These are phyloP conservation scores for Thymus quinquecostatus DNA, from an alignment of 257 asterid genomes.

Conservation along the genomic window DNA sequence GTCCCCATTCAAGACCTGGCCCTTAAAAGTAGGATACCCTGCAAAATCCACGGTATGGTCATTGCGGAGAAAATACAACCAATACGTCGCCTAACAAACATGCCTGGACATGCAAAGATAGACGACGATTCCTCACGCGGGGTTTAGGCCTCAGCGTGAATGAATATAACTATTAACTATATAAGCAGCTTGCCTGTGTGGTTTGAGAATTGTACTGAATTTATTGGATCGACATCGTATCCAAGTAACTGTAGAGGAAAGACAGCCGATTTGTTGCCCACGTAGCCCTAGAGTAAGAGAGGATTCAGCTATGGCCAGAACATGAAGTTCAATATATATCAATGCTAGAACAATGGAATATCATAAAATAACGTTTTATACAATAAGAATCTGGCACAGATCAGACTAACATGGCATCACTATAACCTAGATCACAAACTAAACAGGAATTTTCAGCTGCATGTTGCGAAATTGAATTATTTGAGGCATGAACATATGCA, in stretches of 20 bases:
- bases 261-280: conserved; percentile 98
- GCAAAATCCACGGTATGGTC: conserved; percentile 40
- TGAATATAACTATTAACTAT: conserved; percentile 41
- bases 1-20: conserved; percentile 94
- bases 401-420: not conserved
- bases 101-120: conserved; percentile 36
- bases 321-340: conserved; percentile 22
- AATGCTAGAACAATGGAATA: conserved; percentile 18
- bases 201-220: conserved; percentile 98
- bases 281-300: conserved; percentile 71
- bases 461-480: not conserved
- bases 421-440: not conserved
- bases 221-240: conserved; percentile 93
- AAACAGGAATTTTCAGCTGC: conserved; percentile 12
- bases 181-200: conserved; percentile 96
- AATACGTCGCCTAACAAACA: conserved; percentile 19
- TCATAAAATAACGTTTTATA: not conserved
- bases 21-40: conserved; percentile 98
- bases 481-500: conserved; percentile 9
- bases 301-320: conserved; percentile 23
- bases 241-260: conserved; percentile 96
- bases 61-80: conserved; percentile 16
- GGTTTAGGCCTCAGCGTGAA: conserved; percentile 48
- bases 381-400: conserved; percentile 2
- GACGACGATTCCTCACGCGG: conserved; percentile 48